phyloP scores from a whole-genome alignment of 352 stramenopile genomes.

The Phytophthora kernoviae region DNA sequence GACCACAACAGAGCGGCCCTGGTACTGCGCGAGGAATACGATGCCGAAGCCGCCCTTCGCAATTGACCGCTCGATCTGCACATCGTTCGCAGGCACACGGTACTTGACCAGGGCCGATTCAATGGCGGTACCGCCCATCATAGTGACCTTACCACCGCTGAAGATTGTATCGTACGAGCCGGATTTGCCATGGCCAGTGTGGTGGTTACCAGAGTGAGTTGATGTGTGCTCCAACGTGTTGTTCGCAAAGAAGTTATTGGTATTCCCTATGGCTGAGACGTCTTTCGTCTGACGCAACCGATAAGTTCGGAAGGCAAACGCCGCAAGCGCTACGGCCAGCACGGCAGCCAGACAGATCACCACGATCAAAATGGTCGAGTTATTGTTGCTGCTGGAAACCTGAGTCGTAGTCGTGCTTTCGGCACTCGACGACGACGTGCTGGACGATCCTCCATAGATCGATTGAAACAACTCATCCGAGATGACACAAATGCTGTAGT shows the following conservation, averaged over 20 bases:
- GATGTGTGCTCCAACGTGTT: slow-evolving; percentile 37
- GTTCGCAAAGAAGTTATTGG: slow-evolving; percentile 56
- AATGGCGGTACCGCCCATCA: slow-evolving; percentile 55
- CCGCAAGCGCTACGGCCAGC: slow-evolving; percentile 52
- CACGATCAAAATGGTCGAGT: slow-evolving; percentile 57
- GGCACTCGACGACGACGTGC: slow-evolving; percentile 25
- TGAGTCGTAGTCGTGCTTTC: slow-evolving; percentile 21
- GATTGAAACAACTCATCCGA: slow-evolving; percentile 60
- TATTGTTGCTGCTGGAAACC: slow-evolving; percentile 35
- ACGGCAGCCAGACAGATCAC: slow-evolving; percentile 60
- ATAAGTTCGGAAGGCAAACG: slow-evolving; percentile 57
- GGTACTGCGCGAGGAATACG: slow-evolving; percentile 71
- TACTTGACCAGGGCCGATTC: slow-evolving; percentile 78
- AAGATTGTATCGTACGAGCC: slow-evolving; percentile 64
- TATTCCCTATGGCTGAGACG: slow-evolving; percentile 26
- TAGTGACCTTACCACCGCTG: slow-evolving; percentile 52
- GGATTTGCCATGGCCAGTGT: slow-evolving; percentile 25
- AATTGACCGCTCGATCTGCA: slow-evolving; percentile 64
- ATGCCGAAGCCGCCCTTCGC: slow-evolving; percentile 80
- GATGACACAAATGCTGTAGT: slow-evolving; percentile 61
- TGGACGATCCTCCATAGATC: slow-evolving; percentile 44
- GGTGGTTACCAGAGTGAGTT: slow-evolving; percentile 28
- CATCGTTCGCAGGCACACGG: slow-evolving; percentile 68
- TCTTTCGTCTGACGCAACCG: slow-evolving; percentile 34
- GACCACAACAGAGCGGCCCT: slow-evolving; percentile 64